A percentile compares a stretch with the other conserved stretches of the same genome.
Evolutionary conservation across 345 rosid species (phyloP).

Genomic region (Gossypium bickii): DNA sequence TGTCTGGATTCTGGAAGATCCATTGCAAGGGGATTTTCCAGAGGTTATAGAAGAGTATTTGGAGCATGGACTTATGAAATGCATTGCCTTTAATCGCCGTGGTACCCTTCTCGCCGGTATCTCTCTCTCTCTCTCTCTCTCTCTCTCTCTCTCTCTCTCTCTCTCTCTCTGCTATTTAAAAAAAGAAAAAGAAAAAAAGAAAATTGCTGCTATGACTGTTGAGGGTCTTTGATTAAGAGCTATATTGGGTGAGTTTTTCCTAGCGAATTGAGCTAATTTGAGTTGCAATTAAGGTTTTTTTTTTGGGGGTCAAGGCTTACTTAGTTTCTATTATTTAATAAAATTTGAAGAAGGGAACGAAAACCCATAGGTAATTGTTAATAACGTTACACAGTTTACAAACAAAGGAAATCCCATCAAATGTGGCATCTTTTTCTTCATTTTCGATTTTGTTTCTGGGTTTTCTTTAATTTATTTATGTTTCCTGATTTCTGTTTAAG

Average conservation of each 20-base stretch:
- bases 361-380: background rate
- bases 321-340: background rate
- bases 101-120: constrained; percentile 91
- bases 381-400: background rate
- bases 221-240: background rate
- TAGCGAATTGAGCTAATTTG: background rate
- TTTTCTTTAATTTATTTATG: background rate
- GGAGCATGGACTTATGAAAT: constrained; percentile 91
- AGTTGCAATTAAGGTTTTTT: background rate
- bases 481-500: background rate
- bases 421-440: background rate
- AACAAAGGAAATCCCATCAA: background rate
- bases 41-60: constrained; percentile 96
- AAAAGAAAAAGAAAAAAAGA: too few species aligned
- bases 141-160: background rate
- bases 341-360: background rate
- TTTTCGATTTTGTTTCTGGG: background rate
- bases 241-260: background rate
- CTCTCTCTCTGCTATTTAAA: background rate
- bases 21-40: constrained; percentile 98
- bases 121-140: background rate
- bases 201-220: background rate
- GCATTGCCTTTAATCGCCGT: constrained; percentile 94
- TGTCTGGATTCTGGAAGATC: constrained; percentile 39
- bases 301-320: background rate